These are phyloP conservation scores for Piloderma croceum DNA, from an alignment of 768 basidiomycete genomes.

Conservation along the genomic window DNA sequence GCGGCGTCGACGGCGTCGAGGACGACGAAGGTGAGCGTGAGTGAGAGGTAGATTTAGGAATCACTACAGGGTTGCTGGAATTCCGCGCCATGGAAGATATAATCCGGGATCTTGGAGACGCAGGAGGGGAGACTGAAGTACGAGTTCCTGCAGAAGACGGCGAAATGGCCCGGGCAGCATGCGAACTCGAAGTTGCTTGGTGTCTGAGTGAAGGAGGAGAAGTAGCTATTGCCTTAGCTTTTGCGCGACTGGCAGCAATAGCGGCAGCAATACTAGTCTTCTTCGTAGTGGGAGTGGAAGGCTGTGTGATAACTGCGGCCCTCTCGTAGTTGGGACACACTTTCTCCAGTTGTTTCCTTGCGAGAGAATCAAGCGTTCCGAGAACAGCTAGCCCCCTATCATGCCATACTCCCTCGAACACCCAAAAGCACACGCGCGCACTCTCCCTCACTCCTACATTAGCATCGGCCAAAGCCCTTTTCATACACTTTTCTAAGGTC, in stretches of 20 bases:
- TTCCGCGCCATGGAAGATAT: too few species aligned
- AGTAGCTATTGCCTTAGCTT: slow-evolving; percentile 76
- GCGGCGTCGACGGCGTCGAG: too few species aligned
- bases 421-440: slow-evolving; percentile 75
- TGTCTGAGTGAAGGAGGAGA: slow-evolving; percentile 78
- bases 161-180: slow-evolving; percentile 41
- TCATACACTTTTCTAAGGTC: slow-evolving; percentile 65
- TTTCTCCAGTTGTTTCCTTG: slow-evolving; percentile 83
- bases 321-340: slow-evolving; percentile 59
- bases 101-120: too few species aligned
- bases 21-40: too few species aligned
- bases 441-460: slow-evolving; percentile 76
- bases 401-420: slow-evolving; percentile 70
- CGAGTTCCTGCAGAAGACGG: too few species aligned
- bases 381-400: slow-evolving; percentile 61
- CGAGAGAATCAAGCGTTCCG: slow-evolving; percentile 57
- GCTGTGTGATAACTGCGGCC: slow-evolving; percentile 32
- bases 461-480: slow-evolving; percentile 68
- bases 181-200: slow-evolving; percentile 66
- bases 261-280: slow-evolving; percentile 82
- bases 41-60: too few species aligned
- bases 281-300: slow-evolving; percentile 53
- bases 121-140: too few species aligned
- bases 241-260: slow-evolving; percentile 86
- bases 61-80: too few species aligned